Evolutionary conservation across 176 grass and related monocot genomes (phyloP).

Genomic region (Thinopyrum elongatum): DNA sequence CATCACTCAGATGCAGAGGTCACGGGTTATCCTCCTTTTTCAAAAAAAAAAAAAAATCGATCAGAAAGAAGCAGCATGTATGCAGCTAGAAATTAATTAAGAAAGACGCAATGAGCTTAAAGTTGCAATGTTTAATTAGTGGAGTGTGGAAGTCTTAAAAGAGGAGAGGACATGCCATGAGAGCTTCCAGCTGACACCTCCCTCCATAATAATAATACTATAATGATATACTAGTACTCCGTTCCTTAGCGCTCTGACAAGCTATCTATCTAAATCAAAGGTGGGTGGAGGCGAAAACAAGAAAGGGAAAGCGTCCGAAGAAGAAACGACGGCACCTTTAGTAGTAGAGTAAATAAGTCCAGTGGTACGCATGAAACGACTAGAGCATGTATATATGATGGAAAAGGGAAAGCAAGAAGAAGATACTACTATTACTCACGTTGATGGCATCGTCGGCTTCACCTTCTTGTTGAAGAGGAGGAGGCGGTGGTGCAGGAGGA

Average conservation of each 20-base stretch:
- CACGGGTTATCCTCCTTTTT: too few relatives aligned
- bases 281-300: neutral
- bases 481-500: too few relatives aligned
- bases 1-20: too few relatives aligned
- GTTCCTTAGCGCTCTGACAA: neutral
- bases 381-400: too few relatives aligned
- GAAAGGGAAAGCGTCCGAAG: conserved; percentile 25
- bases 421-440: conserved; percentile 10
- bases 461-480: too few relatives aligned
- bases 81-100: too few relatives aligned
- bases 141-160: neutral
- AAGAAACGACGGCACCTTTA: neutral
- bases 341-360: neutral
- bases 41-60: too few relatives aligned
- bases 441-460: neutral
- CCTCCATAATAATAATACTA: neutral
- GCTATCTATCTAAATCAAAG: conserved; percentile 11
- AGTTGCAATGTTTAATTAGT: neutral
- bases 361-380: too few relatives aligned
- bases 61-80: too few relatives aligned
- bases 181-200: neutral
- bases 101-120: too few relatives aligned
- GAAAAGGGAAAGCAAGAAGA: neutral
- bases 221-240: too few relatives aligned
- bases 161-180: too few relatives aligned